phyloP scores from a whole-genome alignment of 2,329 filamentous ascomycete genomes.

The Coniochaeta pulveracea region DNA sequence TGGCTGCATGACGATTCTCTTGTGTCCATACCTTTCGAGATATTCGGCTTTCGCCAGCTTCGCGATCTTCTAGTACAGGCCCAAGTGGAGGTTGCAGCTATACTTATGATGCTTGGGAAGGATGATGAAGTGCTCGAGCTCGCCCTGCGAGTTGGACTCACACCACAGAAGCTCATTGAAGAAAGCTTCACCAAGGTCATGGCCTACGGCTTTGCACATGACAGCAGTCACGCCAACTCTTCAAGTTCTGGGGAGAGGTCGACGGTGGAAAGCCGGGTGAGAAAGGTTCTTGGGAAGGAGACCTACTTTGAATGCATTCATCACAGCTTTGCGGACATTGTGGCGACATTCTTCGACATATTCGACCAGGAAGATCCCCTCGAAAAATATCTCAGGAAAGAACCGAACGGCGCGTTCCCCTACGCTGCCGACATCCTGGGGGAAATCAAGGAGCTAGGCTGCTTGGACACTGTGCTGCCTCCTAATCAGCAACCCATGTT shows the following conservation, averaged over 20 bases:
- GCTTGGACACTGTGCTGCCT: constrained; percentile 55
- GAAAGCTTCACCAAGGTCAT: constrained; percentile 65
- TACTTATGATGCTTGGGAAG: constrained; percentile 73
- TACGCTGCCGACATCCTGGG: constrained; percentile 53
- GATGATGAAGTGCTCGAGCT: constrained; percentile 51
- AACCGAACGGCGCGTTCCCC: constrained; percentile 34
- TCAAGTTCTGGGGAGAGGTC: constrained; percentile 27
- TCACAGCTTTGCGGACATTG: constrained; percentile 62
- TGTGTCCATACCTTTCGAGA: constrained; percentile 66
- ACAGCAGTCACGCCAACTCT: constrained; percentile 45
- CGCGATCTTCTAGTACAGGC: constrained; percentile 57
- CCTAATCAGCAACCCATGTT: constrained; percentile 82
- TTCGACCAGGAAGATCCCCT: constrained; percentile 68
- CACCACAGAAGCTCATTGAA: constrained; percentile 47
- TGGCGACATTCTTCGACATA: constrained; percentile 64
- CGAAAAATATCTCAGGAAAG: constrained; percentile 54
- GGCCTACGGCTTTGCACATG: constrained; percentile 75
- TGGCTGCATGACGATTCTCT: constrained; percentile 66
- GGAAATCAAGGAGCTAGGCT: constrained; percentile 57
- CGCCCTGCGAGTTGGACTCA: constrained; percentile 40
- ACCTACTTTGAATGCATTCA: constrained; percentile 52
- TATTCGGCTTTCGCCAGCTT: constrained; percentile 69
- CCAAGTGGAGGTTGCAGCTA: constrained; percentile 65
- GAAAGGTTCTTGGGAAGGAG: constrained; percentile 57
- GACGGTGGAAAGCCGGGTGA: constrained; percentile 55